Evolutionary conservation across 1,284 basidiomycete species (phyloP), one percentile per base, ranked within the genome.

Genomic region (Flammula alnicola): DNA sequence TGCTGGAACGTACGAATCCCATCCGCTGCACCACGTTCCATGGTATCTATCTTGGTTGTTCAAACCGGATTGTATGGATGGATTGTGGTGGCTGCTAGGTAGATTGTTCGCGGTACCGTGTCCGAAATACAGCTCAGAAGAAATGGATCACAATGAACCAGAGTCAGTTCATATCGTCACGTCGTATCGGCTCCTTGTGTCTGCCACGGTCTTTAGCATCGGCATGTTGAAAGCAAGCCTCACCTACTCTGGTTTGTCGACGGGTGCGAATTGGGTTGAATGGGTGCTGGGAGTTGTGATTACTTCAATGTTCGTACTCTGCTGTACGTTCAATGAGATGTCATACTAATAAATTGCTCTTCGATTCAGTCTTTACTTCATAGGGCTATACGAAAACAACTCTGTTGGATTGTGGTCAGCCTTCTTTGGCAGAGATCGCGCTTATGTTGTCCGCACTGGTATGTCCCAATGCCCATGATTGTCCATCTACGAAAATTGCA

Each of bases 261-360:
- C 22, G 0, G 41, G 23, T 16, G 41, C 48, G 5, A 50, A 25
- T 29, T 44, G 42, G 33, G 43, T 44, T 4, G 48, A 50, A 20
- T 50, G 48, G 48, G 12, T 31, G 6, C 37, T 44, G 4, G 48
- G 35, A 10, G 48, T 50, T n/a, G 33, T 50, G 5, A 26, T 50
- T 17, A 44, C 48, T 19, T 36, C 30, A 6, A 19, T 35, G 19
- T 6, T 11, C 33, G 40, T 44, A 17, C 32, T 19, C 32, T 7
- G 3, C 16, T 3, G 2, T 17, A 16, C 39, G 14, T n/a, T 11
- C 27, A 3, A n/a, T 6, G n/a, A n/a, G n/a, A n/a, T 25, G 5
- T 8, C 4, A 38, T 17, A 22, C 10, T 23, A 16, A 9, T 14
- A 19, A 5, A 14, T 3, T 3, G 26, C 17, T 20, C 8, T 8